phyloP scores from a whole-genome alignment of 257 asterid species.

The Solanum gracilifrons region DNA sequence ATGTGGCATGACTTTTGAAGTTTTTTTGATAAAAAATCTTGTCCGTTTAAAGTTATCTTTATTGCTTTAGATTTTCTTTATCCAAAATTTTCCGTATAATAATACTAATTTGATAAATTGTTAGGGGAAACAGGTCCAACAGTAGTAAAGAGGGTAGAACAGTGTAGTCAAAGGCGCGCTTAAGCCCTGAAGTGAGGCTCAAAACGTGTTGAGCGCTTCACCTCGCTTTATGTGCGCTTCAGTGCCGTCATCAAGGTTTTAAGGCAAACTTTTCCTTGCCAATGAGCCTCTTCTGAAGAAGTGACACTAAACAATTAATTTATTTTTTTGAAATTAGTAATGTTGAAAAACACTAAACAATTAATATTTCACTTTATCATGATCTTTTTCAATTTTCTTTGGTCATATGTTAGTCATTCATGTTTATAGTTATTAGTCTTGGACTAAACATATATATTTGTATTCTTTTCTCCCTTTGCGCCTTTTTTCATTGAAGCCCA shows the following conservation, averaged over 20 bases:
- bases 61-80: background rate
- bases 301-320: background rate
- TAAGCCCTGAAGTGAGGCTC: background rate
- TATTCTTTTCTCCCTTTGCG: background rate
- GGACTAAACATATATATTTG: background rate
- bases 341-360: background rate
- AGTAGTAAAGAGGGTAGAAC: background rate
- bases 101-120: no score
- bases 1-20: background rate
- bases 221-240: background rate
- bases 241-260: background rate
- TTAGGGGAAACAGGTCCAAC: background rate
- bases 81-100: background rate
- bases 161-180: background rate
- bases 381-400: background rate
- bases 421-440: background rate
- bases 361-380: background rate
- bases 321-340: no score
- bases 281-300: background rate
- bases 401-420: background rate
- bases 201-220: background rate
- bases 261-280: background rate
- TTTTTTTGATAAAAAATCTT: no score
- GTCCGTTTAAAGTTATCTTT: background rate
- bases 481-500: background rate